Percentiles rank a stretch among this genome's conserved stretches.
These are phyloP conservation scores for Prasinococcaceae sp. DNA, from an alignment of 139 green algal species.

Conservation along the genomic window DNA sequence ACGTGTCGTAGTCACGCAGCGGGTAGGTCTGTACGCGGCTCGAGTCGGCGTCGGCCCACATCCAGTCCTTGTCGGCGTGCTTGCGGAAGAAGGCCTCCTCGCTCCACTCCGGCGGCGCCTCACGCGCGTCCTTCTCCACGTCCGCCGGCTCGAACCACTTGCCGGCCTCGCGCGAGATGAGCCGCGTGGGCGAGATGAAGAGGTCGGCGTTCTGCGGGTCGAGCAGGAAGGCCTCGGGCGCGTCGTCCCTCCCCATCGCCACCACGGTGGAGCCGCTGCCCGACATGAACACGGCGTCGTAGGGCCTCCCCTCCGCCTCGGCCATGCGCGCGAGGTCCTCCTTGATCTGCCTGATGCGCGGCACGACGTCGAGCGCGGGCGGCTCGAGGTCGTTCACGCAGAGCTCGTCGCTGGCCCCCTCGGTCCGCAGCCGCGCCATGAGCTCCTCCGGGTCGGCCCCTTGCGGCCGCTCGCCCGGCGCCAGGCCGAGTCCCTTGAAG, in stretches of 20 bases:
- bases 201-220: constrained; percentile 33
- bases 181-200: constrained; percentile 57
- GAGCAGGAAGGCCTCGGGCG: constrained; percentile 45
- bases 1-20: too few species aligned
- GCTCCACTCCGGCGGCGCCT: too few species aligned
- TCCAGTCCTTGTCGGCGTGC: too few species aligned
- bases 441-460: constrained; percentile 65
- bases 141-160: constrained; percentile 47
- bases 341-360: constrained; percentile 68
- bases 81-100: too few species aligned
- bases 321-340: constrained; percentile 44
- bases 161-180: constrained; percentile 46
- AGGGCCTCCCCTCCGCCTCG: constrained; percentile 24
- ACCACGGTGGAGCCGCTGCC: constrained; percentile 86
- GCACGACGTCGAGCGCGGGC: constrained; percentile 80
- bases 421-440: constrained; percentile 26
- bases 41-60: too few species aligned
- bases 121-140: too few species aligned
- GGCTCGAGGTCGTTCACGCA: constrained; percentile 53
- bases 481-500: too few species aligned
- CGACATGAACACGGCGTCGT: constrained; percentile 88
- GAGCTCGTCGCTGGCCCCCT: constrained; percentile 23
- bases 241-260: constrained; percentile 45
- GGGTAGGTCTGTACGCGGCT: too few species aligned
- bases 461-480: too few species aligned